phyloP scores from a whole-genome alignment of 306 rosid species.

The Abrus precatorius region DNA sequence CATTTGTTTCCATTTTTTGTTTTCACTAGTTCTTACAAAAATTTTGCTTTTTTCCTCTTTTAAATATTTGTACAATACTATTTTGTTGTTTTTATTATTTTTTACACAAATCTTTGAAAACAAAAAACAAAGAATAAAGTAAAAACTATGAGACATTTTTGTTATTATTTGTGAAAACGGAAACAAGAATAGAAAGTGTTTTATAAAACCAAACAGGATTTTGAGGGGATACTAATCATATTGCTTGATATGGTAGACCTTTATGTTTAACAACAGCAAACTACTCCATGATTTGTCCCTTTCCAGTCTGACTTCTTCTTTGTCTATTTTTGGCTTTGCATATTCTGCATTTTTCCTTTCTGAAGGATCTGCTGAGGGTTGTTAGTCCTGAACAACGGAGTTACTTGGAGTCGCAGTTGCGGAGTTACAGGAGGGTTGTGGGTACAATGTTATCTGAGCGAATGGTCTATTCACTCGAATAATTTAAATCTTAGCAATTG shows the following conservation, averaged over 20 bases:
- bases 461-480: conserved; percentile 65
- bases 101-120: not conserved
- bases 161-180: not conserved
- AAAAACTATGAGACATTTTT: not conserved
- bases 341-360: conserved; percentile 32
- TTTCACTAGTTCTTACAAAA: no score
- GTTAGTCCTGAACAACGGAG: conserved; percentile 51
- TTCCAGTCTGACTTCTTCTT: conserved; percentile 32
- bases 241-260: not conserved
- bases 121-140: not conserved
- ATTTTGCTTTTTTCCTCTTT: no score
- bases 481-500: conserved; percentile 42
- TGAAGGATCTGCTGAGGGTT: conserved; percentile 70
- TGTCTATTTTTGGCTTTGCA: conserved; percentile 33
- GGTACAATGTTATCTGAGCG: conserved; percentile 76
- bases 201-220: conserved; percentile 2
- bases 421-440: conserved; percentile 69
- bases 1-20: not conserved
- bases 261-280: conserved; percentile 28
- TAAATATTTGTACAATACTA: no score
- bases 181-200: not conserved
- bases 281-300: conserved; percentile 12
- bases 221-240: conserved; percentile 19
- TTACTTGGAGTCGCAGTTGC: conserved; percentile 76
- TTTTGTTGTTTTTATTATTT: no score